Percentiles rank a stretch among this genome's conserved stretches.
Conservation (phyloP, 2,329 filamentous ascomycete genomes). For the Penicillium sp. region DNA sequence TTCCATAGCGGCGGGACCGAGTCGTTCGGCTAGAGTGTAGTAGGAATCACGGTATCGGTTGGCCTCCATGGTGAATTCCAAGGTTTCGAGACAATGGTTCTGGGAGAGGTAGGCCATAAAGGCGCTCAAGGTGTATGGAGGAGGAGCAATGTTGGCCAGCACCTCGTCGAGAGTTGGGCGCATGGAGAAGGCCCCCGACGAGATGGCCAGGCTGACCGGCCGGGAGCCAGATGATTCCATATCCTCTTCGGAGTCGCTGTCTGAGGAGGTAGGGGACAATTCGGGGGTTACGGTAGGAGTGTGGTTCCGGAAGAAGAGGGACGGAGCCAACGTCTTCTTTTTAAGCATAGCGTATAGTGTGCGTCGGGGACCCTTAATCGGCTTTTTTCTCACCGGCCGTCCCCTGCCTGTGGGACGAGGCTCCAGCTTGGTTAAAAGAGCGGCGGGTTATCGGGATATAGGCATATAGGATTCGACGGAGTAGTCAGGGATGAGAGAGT, state of each 20-base stretch:
- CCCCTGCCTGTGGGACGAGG: constrained; percentile 20
- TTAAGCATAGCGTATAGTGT: constrained; percentile 41
- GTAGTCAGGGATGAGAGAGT: not conserved
- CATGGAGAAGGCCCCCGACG: constrained; percentile 44
- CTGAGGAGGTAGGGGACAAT: constrained; percentile 44
- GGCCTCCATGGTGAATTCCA: constrained; percentile 95
- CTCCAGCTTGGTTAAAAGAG: constrained; percentile 21
- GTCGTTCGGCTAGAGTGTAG: constrained; percentile 56
- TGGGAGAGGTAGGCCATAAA: constrained; percentile 97
- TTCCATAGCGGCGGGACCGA: constrained; percentile 46
- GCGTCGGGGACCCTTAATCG: constrained; percentile 24
- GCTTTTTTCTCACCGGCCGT: constrained; percentile 26
- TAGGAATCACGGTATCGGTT: constrained; percentile 76
- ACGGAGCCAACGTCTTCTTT: constrained; percentile 37
- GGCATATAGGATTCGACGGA: not conserved
- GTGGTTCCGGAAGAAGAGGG: constrained; percentile 38
- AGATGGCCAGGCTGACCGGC: constrained; percentile 46
- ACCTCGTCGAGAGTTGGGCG: constrained; percentile 82
- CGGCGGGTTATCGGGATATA: constrained; percentile 14
- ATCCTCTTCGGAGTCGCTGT: constrained; percentile 48
- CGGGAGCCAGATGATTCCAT: constrained; percentile 44
- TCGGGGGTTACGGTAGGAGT: constrained; percentile 48
- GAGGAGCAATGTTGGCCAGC: constrained; percentile 77
- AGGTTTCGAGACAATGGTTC: constrained; percentile 93
- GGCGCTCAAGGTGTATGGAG: constrained; percentile 85